Conservation (phyloP, 2,329 filamentous ascomycete genomes). For the Colletotrichum sp. region DNA sequence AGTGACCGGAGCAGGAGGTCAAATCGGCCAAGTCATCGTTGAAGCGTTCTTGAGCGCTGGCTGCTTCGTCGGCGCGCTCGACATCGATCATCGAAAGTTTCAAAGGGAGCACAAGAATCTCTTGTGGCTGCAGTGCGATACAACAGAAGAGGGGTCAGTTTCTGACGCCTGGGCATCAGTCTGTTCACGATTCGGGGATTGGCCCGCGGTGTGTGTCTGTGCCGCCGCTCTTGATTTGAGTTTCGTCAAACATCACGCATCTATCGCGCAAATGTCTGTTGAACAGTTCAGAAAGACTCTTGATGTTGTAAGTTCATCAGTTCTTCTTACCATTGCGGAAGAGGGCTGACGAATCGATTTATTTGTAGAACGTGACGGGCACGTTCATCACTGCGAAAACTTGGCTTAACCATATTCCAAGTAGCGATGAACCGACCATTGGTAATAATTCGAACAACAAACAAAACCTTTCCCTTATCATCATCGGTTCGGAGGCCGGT, state of each 20-base stretch:
- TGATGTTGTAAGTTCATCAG: background rate
- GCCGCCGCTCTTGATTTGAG: background rate
- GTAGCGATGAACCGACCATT: too few species aligned
- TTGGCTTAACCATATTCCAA: background rate
- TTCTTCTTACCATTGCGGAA: fast-evolving
- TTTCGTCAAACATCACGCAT: background rate
- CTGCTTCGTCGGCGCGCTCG: background rate
- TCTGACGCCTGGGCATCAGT: too few species aligned
- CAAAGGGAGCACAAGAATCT: fast-evolving
- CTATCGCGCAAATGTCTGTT: fast-evolving
- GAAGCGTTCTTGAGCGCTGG: background rate
- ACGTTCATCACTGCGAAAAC: fast-evolving
- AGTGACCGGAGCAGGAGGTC: background rate
- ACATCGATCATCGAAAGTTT: fast-evolving
- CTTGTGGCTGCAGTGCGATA: fast-evolving
- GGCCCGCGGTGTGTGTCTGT: fast-evolving
- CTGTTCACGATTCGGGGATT: too few species aligned
- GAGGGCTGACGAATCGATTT: fast-evolving
- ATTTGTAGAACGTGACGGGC: fast-evolving
- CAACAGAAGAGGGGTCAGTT: fast-evolving
- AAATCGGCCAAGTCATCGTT: background rate
- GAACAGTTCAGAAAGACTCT: background rate
- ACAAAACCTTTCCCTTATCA: fast-evolving
- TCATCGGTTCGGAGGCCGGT: background rate
- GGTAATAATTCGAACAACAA: too few species aligned